Evolutionary conservation across 805 yeast genomes (phyloP).

Genomic region (Lachancea sp.): DNA sequence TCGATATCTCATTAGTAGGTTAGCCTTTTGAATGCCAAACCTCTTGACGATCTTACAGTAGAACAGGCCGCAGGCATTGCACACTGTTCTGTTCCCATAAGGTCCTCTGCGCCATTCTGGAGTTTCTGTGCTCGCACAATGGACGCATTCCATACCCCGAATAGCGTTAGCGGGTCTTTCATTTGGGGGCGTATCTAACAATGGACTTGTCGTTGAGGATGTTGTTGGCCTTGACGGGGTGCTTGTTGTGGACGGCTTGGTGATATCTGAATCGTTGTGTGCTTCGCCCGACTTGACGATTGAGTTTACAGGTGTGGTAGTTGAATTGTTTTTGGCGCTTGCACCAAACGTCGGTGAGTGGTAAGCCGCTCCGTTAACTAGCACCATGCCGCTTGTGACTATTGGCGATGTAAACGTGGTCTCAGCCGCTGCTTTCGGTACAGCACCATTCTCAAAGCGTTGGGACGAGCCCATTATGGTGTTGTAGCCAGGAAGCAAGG

Average conservation of each 20-base stretch:
- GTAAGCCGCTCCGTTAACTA: not conserved
- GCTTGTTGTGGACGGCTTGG: no score
- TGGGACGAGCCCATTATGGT: not conserved
- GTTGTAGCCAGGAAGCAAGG: not conserved
- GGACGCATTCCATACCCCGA: slow-evolving; percentile 41
- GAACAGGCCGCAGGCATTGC: slow-evolving; percentile 89
- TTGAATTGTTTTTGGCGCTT: not conserved
- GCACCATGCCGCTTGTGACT: not conserved
- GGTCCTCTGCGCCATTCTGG: slow-evolving; percentile 97
- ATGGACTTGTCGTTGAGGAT: not conserved
- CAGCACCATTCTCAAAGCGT: not conserved
- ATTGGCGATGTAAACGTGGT: not conserved
- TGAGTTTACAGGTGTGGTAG: not conserved
- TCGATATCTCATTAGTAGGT: slow-evolving; percentile 26
- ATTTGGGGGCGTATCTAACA: not conserved
- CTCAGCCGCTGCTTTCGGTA: not conserved
- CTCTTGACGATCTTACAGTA: slow-evolving; percentile 51
- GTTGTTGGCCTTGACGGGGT: not conserved
- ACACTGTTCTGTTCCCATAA: slow-evolving; percentile 68
- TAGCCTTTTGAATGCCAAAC: slow-evolving; percentile 26
- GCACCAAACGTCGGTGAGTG: not conserved
- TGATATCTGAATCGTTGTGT: not conserved
- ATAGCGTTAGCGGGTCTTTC: not conserved
- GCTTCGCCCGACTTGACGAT: not conserved
- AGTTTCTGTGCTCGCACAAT: slow-evolving; percentile 68